These are phyloP conservation scores for Spiraea crenata DNA, from an alignment of 331 rosid species.

Conservation along the genomic window DNA sequence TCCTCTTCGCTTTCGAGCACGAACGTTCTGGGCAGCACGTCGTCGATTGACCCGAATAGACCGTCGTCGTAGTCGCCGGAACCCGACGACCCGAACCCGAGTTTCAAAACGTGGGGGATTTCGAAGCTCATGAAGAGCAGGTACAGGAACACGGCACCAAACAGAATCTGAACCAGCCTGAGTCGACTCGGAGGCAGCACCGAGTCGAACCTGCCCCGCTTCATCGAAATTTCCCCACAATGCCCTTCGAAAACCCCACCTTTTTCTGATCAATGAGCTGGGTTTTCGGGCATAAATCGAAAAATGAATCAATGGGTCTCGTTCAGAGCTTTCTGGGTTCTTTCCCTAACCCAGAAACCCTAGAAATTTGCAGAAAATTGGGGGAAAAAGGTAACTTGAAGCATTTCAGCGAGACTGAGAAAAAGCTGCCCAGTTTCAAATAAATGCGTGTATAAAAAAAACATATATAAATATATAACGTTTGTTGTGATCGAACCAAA, in stretches of 20 bases:
- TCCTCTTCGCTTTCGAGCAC: constrained; percentile 38
- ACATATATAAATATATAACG: no score
- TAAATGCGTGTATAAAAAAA: constrained; percentile 6
- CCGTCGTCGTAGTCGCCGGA: constrained; percentile 44
- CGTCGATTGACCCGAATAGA: constrained; percentile 41
- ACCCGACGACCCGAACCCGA: constrained; percentile 40
- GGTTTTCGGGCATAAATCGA: neutral
- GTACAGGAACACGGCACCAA: constrained; percentile 53
- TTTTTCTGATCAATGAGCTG: constrained; percentile 12
- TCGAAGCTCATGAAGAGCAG: constrained; percentile 75
- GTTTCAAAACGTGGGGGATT: constrained; percentile 60
- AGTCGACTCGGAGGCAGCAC: constrained; percentile 44
- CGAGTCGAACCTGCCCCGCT: constrained; percentile 61
- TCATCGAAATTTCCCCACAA: constrained; percentile 38
- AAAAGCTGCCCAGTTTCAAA: neutral
- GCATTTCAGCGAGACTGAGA: neutral
- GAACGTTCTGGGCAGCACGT: constrained; percentile 51
- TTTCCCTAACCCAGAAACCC: constrained; percentile 20
- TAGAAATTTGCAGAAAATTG: constrained; percentile 8
- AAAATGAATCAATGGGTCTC: constrained; percentile 9
- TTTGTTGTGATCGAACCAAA: neutral
- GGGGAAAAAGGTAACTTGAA: constrained; percentile 2
- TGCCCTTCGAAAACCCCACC: constrained; percentile 12
- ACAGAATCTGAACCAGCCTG: constrained; percentile 65
- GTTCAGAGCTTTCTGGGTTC: neutral